phyloP scores from a whole-genome alignment of 2,329 filamentous ascomycete genomes.

The Biscogniauxia sp. region DNA sequence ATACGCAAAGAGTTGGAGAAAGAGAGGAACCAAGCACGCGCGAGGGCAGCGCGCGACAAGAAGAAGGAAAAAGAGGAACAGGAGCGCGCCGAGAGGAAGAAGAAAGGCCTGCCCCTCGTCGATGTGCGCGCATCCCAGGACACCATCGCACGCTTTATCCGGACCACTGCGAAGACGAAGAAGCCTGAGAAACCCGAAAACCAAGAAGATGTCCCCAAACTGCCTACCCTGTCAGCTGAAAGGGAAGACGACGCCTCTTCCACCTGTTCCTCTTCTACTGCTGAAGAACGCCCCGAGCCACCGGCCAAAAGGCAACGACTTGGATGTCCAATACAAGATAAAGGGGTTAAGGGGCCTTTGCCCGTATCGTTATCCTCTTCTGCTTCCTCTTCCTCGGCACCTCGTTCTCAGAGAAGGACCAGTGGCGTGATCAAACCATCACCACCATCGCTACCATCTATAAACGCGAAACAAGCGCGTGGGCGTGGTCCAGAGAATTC shows the following conservation, averaged over 20 bases:
- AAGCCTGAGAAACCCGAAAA: not conserved
- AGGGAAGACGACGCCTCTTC: conserved; percentile 4
- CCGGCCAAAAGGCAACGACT: conserved; percentile 19
- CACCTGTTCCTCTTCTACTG: conserved; percentile 8
- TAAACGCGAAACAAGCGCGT: not conserved
- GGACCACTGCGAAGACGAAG: conserved; percentile 16
- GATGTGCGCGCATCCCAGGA: conserved; percentile 56
- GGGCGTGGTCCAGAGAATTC: not conserved
- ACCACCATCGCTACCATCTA: not conserved
- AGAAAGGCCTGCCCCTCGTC: conserved; percentile 52
- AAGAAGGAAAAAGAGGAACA: conserved; percentile 53
- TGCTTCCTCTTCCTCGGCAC: no score
- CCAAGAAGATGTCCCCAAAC: not conserved
- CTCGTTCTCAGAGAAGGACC: no score
- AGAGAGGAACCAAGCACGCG: conserved; percentile 47
- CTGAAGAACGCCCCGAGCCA: conserved; percentile 10
- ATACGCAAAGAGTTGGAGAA: conserved; percentile 52
- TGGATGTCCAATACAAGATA: conserved; percentile 1
- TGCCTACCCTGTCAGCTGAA: not conserved
- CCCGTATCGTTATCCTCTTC: no score
- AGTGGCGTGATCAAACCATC: no score
- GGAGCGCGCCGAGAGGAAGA: conserved; percentile 49
- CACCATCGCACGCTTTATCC: conserved; percentile 53
- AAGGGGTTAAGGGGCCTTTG: not conserved
- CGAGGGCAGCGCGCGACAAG: conserved; percentile 50